Base-by-base conservation (phyloP, 148 eudicot genomes). In the Camellia japonica region DNA sequence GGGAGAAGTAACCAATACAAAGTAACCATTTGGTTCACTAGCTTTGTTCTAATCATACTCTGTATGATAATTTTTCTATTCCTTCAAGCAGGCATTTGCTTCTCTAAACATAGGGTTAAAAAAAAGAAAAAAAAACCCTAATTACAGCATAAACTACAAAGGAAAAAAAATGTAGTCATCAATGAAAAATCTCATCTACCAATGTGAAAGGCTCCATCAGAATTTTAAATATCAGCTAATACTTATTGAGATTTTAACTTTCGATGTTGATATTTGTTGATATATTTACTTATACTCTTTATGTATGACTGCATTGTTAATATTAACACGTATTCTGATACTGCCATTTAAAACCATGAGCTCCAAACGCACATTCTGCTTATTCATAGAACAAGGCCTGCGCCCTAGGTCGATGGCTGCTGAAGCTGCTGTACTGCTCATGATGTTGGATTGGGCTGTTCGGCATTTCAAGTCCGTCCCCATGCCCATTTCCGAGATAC, bases 401-500 rank as follows among this genome's bases (percentile, higher is more conserved):
- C 69, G 77, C 82, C 55, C 70, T 69, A 49, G 68, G n/a, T n/a
- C n/a, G n/a, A n/a, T n/a, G n/a, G n/a, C n/a, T n/a, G n/a, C n/a
- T n/a, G n/a, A n/a, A n/a, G n/a, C n/a, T n/a, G n/a, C n/a, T n/a
- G n/a, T n/a, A n/a, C n/a, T n/a, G 70, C 0, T n/a, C 19, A 2
- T 71, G 78, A 43, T 43, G 20, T 11, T 49, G 15, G 44, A 46
- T 76, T 0, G 94, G 89, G 80, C 86, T 89, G 11, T 89, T 91
- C 1, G 91, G 91, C 49, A 80, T 83, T 20, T 83, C 72, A 41
- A 71, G 47, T 11, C 79, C 82, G 41, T 87, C 90, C 12, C 69
- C 74, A 12, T 87, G 87, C 14, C 83, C 86, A 52, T 78, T 52
- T n/a, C 94, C 90, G 8, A 87, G 79, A 58, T 89, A 91, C 41